Conservation (phyloP, 2,329 filamentous ascomycete genomes). For the Boeremia exigua region DNA sequence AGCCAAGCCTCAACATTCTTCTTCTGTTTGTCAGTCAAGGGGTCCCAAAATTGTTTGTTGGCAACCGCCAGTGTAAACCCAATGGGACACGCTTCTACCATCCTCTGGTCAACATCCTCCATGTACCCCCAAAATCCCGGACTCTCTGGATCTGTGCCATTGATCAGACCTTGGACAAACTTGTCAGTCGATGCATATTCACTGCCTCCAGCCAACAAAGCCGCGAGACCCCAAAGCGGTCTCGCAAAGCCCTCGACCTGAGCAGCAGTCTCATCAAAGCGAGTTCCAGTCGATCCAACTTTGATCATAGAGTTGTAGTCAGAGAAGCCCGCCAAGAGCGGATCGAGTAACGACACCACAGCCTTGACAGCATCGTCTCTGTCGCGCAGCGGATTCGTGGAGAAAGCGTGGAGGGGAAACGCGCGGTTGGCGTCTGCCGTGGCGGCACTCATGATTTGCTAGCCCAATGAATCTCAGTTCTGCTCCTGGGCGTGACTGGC, state of each 20-base stretch:
- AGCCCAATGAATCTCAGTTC: background rate
- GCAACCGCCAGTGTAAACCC: constrained; percentile 77
- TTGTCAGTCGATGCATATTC: constrained; percentile 67
- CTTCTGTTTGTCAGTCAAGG: constrained; percentile 66
- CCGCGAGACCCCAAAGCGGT: constrained; percentile 76
- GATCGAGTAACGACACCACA: constrained; percentile 66
- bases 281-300: constrained; percentile 73
- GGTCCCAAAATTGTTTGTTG: constrained; percentile 68
- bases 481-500: constrained; percentile 1
- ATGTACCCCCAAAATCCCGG: constrained; percentile 80
- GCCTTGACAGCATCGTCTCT: constrained; percentile 52
- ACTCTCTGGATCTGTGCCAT: constrained; percentile 72
- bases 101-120: constrained; percentile 77
- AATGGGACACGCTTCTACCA: constrained; percentile 85
- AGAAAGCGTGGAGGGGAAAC: constrained; percentile 51
- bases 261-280: constrained; percentile 78
- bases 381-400: constrained; percentile 50
- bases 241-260: constrained; percentile 79
- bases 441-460: constrained; percentile 16
- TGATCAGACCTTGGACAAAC: constrained; percentile 73
- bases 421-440: constrained; percentile 47
- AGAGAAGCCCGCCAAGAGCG: constrained; percentile 75
- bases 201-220: constrained; percentile 71
- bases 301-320: constrained; percentile 69
- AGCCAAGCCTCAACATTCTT: constrained; percentile 74